Evolutionary conservation across 306 rosid genomes (phyloP).

Genomic region (Dryas drummondii): DNA sequence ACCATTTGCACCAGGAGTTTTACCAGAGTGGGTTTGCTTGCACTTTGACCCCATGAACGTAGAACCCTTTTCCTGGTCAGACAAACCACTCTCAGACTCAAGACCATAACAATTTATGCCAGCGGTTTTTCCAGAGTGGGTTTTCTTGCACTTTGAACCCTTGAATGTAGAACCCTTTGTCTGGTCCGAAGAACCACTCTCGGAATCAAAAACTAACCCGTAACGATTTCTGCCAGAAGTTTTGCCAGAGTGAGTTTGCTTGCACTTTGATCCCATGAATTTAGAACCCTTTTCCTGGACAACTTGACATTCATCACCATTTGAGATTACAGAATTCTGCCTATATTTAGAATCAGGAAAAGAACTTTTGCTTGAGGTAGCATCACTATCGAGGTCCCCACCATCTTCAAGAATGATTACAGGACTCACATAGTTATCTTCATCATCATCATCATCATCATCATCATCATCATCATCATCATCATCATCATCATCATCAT

Average conservation of each 20-base stretch:
- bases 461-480: too few relatives aligned
- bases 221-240: conserved; percentile 42
- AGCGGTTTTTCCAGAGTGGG: too few relatives aligned
- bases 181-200: conserved; percentile 41
- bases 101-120: too few relatives aligned
- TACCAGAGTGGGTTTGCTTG: conserved; percentile 36
- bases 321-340: conserved; percentile 29
- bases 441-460: conserved; percentile 70
- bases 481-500: conserved; percentile 40
- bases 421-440: conserved; percentile 32
- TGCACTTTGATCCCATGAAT: conserved; percentile 37
- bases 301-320: conserved; percentile 40
- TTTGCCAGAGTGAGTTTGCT: conserved; percentile 36
- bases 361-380: conserved; percentile 56
- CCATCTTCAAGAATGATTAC: conserved; percentile 39
- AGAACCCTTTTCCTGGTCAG: conserved; percentile 33
- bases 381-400: conserved; percentile 82
- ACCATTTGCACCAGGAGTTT: conserved; percentile 39
- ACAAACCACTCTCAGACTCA: too few relatives aligned
- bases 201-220: conserved; percentile 42
- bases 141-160: too few relatives aligned
- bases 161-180: too few relatives aligned
- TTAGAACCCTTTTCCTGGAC: conserved; percentile 38
- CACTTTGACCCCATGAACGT: conserved; percentile 38
- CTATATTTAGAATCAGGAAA: conserved; percentile 31